These are phyloP conservation scores for Coemansia sp. DNA, from an alignment of 192 early-diverging fungal species.

Conservation along the genomic window DNA sequence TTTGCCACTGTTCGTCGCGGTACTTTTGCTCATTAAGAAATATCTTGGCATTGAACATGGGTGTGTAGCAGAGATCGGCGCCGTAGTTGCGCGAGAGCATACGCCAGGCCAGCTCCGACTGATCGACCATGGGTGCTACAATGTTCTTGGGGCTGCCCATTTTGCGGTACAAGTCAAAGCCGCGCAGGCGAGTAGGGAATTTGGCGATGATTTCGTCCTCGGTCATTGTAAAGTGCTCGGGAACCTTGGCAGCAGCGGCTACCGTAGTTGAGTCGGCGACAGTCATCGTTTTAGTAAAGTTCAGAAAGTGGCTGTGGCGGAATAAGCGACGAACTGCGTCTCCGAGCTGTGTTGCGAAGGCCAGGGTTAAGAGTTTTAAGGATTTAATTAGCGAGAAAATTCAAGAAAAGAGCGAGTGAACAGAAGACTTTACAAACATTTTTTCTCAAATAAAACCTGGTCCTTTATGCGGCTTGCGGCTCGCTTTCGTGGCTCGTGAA, in stretches of 20 bases:
- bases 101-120: conserved; percentile 95
- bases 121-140: conserved; percentile 97
- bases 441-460: not conserved
- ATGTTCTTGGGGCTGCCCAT: conserved; percentile 77
- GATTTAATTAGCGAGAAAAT: not conserved
- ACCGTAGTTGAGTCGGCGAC: conserved; percentile 16
- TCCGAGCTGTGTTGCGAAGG: conserved; percentile 14
- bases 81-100: conserved; percentile 85
- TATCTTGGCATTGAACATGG: conserved; percentile 94
- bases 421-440: not conserved
- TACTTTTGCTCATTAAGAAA: conserved; percentile 76
- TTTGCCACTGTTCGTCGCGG: conserved; percentile 74
- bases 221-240: conserved; percentile 72
- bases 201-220: conserved; percentile 54
- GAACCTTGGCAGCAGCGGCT: conserved; percentile 87
- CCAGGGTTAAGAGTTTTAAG: not conserved
- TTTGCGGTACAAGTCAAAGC: conserved; percentile 78
- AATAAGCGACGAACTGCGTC: conserved; percentile 17
- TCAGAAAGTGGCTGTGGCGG: conserved; percentile 1
- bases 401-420: not conserved
- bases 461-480: not conserved
- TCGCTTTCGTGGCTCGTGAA: not conserved
- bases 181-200: conserved; percentile 63
- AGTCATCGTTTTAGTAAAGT: conserved; percentile 15
- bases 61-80: conserved; percentile 92